These are phyloP conservation scores for Penicillium concentricum DNA, from an alignment of 2,329 filamentous ascomycete genomes.

Conservation along the genomic window DNA sequence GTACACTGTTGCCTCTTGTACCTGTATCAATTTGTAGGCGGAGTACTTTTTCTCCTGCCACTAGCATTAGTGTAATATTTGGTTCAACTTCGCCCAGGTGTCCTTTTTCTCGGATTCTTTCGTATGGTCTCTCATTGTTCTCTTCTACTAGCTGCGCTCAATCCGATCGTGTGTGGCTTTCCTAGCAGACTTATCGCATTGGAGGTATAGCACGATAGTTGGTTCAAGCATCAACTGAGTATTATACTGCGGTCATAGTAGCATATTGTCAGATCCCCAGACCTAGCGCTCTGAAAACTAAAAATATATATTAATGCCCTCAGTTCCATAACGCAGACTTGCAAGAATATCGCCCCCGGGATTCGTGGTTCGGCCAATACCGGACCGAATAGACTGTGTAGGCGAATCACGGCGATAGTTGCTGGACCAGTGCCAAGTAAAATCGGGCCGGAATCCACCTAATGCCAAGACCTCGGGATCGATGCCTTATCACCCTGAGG, in stretches of 20 bases:
- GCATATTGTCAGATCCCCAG: not conserved
- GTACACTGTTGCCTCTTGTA: not conserved
- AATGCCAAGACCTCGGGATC: slow-evolving; percentile 13
- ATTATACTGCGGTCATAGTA: not conserved
- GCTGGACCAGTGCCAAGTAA: slow-evolving; percentile 12
- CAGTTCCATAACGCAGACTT: not conserved
- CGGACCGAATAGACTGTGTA: not conserved
- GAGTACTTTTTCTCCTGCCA: not conserved
- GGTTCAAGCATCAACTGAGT: too few relatives aligned
- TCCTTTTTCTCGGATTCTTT: too few relatives aligned
- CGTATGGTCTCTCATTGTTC: too few relatives aligned
- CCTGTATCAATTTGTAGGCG: not conserved
- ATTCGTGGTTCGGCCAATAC: not conserved
- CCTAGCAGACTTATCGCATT: too few relatives aligned
- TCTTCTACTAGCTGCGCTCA: too few relatives aligned
- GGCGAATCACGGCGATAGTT: slow-evolving; percentile 1
- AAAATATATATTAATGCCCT: not conserved
- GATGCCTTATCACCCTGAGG: not conserved
- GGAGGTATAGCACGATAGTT: too few relatives aligned
- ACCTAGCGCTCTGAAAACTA: not conserved
- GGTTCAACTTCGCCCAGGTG: not conserved
- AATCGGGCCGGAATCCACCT: slow-evolving; percentile 6
- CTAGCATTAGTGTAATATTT: not conserved
- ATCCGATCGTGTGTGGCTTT: too few relatives aligned
- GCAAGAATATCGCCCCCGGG: not conserved